Conservation (phyloP, 768 basidiomycete species). For the Trametes gibbosa region DNA sequence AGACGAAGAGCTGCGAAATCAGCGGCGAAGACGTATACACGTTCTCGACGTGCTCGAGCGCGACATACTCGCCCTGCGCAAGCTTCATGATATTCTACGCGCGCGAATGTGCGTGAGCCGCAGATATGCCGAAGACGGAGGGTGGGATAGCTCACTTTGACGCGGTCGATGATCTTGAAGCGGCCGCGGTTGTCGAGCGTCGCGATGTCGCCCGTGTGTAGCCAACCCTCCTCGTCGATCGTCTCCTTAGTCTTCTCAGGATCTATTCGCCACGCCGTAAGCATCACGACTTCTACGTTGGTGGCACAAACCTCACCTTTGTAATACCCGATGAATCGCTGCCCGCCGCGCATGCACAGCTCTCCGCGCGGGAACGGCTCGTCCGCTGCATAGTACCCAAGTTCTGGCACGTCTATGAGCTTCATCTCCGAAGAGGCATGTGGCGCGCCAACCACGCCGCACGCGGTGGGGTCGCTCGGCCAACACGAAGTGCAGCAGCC, state of each 20-base stretch:
- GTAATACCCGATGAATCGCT: constrained; percentile 68
- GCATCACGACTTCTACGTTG: no score
- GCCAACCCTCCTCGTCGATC: constrained; percentile 86
- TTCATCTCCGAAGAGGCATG: constrained; percentile 76
- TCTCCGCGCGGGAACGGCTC: constrained; percentile 91
- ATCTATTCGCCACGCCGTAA: constrained; percentile 42
- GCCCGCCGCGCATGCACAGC: constrained; percentile 64
- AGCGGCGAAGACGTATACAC: constrained; percentile 66
- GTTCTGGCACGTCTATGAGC: constrained; percentile 86
- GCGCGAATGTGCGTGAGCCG: not conserved
- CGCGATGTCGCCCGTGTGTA: constrained; percentile 88
- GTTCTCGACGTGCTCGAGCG: constrained; percentile 93
- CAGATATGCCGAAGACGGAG: not conserved
- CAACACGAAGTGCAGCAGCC: constrained; percentile 58
- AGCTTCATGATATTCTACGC: constrained; percentile 98
- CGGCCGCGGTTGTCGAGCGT: constrained; percentile 78
- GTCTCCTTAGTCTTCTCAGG: constrained; percentile 78
- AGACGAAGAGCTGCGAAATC: constrained; percentile 78
- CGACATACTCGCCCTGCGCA: constrained; percentile 96
- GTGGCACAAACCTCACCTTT: constrained; percentile 53
- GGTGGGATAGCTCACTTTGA: constrained; percentile 59
- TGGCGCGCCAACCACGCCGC: constrained; percentile 83
- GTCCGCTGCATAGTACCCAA: constrained; percentile 86
- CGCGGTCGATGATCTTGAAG: constrained; percentile 88
- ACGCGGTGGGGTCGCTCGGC: constrained; percentile 56